phyloP scores from a whole-genome alignment of 495 filamentous ascomycete genomes.

The Penicillium mononematosum region DNA sequence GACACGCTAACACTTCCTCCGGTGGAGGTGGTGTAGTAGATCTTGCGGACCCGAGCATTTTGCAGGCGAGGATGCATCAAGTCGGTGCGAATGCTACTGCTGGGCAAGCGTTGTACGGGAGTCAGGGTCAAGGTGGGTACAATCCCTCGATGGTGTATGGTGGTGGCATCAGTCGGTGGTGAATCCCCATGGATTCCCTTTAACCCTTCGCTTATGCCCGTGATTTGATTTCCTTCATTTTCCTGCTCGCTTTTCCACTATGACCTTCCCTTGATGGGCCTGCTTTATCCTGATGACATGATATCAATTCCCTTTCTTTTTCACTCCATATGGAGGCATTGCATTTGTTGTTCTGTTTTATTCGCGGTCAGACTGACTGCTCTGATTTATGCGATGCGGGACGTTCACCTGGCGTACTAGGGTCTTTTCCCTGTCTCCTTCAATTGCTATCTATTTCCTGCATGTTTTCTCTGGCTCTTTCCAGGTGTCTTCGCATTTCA shows the following conservation, averaged over 20 bases:
- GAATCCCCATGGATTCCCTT: constrained; percentile 38
- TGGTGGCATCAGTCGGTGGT: constrained; percentile 70
- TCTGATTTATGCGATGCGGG: constrained; percentile 33
- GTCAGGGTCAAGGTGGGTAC: constrained; percentile 99
- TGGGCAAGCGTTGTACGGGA: constrained; percentile 84
- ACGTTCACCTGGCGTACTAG: constrained; percentile 42
- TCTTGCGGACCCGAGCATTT: constrained; percentile 99
- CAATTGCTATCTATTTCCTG: constrained; percentile 15
- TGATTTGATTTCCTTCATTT: constrained; percentile 20
- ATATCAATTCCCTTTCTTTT: constrained; percentile 34
- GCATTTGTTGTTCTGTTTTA: constrained; percentile 32
- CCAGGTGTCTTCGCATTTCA: constrained; percentile 36
- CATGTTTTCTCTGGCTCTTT: constrained; percentile 26
- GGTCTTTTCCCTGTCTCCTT: constrained; percentile 17
- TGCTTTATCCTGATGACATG: constrained; percentile 35
- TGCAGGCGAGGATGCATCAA: constrained; percentile 96
- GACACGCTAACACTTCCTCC: constrained; percentile 99
- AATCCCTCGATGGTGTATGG: constrained; percentile 85
- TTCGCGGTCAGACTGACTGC: constrained; percentile 31
- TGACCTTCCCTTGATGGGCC: constrained; percentile 20
- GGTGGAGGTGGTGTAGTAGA: constrained; percentile 97
- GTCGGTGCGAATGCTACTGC: constrained; percentile 62
- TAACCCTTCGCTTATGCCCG: constrained; percentile 13
- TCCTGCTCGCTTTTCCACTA: constrained; percentile 16
- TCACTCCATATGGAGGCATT: constrained; percentile 26